These are phyloP conservation scores for Cladosporium halotolerans DNA, from an alignment of 2,329 filamentous ascomycete species.

Conservation along the genomic window DNA sequence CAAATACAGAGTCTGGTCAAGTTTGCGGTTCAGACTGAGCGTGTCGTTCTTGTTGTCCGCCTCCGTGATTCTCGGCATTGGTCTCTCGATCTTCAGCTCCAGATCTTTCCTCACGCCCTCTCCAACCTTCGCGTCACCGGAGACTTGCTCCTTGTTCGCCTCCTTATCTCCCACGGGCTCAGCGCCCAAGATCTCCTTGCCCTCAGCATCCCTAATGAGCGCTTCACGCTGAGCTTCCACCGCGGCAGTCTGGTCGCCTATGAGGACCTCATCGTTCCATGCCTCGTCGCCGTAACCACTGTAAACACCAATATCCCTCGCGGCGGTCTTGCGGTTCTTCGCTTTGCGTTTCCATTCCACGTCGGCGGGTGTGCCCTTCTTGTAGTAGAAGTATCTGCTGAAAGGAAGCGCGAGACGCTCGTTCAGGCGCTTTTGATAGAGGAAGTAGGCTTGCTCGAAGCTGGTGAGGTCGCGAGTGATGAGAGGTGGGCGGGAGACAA, in stretches of 20 bases:
- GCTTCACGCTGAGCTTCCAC: constrained; percentile 60
- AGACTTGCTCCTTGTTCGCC: constrained; percentile 40
- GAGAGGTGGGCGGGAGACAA: constrained; percentile 82
- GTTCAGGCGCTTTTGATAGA: constrained; percentile 95
- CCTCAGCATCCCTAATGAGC: constrained; percentile 69
- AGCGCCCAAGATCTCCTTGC: constrained; percentile 43
- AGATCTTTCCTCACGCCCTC: constrained; percentile 20
- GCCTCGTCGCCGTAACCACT: constrained; percentile 64
- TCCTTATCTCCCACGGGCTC: constrained; percentile 37
- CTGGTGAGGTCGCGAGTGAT: constrained; percentile 76
- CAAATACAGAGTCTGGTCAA: constrained; percentile 81
- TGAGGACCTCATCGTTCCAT: constrained; percentile 87
- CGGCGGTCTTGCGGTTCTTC: constrained; percentile 66
- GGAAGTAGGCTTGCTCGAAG: constrained; percentile 89
- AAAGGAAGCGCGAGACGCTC: constrained; percentile 86
- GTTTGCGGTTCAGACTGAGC: constrained; percentile 68
- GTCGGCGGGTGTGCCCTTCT: constrained; percentile 75
- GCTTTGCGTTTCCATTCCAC: constrained; percentile 88
- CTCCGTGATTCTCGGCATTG: constrained; percentile 64
- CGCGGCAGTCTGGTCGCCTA: constrained; percentile 63
- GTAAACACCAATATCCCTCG: constrained; percentile 81
- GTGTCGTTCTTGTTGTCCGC: constrained; percentile 71
- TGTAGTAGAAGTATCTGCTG: constrained; percentile 89
- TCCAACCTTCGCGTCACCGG: constrained; percentile 21
- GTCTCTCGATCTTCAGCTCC: constrained; percentile 53